Conservation (phyloP, 257 asterid genomes). For the Echites panduratus region DNA sequence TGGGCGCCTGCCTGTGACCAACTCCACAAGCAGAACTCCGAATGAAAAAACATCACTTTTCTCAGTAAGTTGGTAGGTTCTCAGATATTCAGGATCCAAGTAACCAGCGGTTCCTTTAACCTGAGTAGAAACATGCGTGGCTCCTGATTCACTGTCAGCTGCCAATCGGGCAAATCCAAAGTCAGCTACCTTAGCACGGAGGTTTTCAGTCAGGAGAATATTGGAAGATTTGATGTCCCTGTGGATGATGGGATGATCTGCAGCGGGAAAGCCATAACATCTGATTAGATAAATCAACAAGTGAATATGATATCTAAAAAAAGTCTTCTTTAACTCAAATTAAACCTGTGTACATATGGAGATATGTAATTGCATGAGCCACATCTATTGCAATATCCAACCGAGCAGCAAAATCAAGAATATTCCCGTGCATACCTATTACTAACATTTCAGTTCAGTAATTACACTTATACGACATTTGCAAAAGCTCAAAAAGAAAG, state of each 20-base stretch:
- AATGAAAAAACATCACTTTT: constrained; percentile 96
- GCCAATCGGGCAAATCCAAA: constrained; percentile 87
- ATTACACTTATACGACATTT: neutral
- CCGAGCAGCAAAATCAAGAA: constrained; percentile 68
- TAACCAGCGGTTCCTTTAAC: constrained; percentile 99
- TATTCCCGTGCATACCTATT: constrained; percentile 51
- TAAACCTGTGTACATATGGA: constrained; percentile 84
- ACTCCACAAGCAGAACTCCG: constrained; percentile 80
- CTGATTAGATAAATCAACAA: no score
- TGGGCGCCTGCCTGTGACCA: constrained; percentile 85
- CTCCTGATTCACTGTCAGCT: constrained; percentile 72
- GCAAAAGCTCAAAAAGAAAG: neutral
- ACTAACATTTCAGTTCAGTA: neutral
- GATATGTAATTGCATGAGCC: constrained; percentile 93
- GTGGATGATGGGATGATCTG: constrained; percentile 94
- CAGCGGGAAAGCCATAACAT: no score
- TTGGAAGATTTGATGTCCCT: constrained; percentile 97
- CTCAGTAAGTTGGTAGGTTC: constrained; percentile 86
- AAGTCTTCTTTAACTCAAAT: neutral
- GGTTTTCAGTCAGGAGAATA: constrained; percentile 78
- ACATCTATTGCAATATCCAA: constrained; percentile 86
- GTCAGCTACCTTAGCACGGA: constrained; percentile 96
- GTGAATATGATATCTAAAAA: neutral
- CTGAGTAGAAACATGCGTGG: constrained; percentile 88
- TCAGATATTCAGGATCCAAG: constrained; percentile 90